phyloP scores from a whole-genome alignment of 2,329 filamentous ascomycete species.

The Fusarium camptoceras region DNA sequence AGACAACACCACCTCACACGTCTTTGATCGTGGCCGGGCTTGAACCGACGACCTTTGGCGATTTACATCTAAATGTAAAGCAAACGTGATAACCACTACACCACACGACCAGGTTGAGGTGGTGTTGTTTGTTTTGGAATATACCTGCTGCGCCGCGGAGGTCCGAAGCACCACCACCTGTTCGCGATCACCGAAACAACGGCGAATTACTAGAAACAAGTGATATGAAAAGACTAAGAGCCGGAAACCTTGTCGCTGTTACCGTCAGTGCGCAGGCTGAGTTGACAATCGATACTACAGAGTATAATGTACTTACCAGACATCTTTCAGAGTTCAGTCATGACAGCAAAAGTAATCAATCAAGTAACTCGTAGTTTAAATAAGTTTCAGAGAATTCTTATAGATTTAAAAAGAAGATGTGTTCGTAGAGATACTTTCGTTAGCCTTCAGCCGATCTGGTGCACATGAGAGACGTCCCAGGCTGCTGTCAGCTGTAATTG shows the following conservation, averaged over 20 bases:
- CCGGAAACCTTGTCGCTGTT: not conserved
- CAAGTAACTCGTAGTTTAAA: not conserved
- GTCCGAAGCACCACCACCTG: not conserved
- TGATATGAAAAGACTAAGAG: accelerated
- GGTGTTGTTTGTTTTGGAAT: accelerated
- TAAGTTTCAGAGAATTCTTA: not conserved
- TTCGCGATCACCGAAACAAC: not conserved
- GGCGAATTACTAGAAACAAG: not conserved
- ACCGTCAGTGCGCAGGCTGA: not conserved
- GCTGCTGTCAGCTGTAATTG: no score
- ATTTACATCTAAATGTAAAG: not conserved
- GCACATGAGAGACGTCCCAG: no score
- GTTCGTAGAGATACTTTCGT: not conserved
- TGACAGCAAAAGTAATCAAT: not conserved
- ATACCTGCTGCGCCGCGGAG: not conserved
- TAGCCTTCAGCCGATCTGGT: not conserved
- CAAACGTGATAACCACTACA: not conserved
- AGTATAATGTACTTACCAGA: not conserved
- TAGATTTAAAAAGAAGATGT: not conserved
- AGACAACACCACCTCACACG: not conserved
- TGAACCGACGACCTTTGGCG: not conserved
- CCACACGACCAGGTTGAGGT: not conserved
- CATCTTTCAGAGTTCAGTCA: not conserved
- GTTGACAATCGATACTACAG: not conserved
- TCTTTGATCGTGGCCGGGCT: not conserved